Conservation (phyloP, 768 basidiomycete species). For the Podaxis mareebaensis region DNA sequence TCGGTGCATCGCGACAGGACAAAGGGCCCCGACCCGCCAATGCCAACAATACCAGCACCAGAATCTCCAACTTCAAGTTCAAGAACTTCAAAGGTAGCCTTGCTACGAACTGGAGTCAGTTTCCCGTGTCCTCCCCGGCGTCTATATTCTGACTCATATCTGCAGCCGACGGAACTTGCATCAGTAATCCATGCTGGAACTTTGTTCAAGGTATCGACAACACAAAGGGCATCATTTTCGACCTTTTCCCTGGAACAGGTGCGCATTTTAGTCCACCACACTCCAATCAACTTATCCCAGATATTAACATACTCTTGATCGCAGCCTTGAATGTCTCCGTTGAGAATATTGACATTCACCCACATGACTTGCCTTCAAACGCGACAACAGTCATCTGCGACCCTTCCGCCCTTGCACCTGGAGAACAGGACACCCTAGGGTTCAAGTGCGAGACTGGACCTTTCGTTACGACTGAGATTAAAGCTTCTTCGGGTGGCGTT, state of each 20-base stretch:
- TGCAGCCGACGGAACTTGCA: slow-evolving; percentile 38
- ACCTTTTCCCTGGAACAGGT: slow-evolving; percentile 37
- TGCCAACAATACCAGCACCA: slow-evolving; percentile 34
- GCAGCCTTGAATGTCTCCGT: slow-evolving; percentile 30
- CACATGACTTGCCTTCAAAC: slow-evolving; percentile 22
- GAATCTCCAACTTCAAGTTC: slow-evolving; percentile 34
- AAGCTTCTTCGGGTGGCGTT: background rate
- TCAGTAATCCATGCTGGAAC: slow-evolving; percentile 41
- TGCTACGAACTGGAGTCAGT: slow-evolving; percentile 38
- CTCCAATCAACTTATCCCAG: background rate
- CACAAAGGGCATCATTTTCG: slow-evolving; percentile 37
- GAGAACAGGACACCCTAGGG: slow-evolving; percentile 30
- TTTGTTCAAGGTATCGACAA: slow-evolving; percentile 34
- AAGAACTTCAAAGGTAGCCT: slow-evolving; percentile 37
- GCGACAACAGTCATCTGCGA: slow-evolving; percentile 33
- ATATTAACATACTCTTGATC: background rate
- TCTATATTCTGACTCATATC: background rate
- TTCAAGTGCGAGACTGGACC: slow-evolving; percentile 33
- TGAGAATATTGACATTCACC: slow-evolving; percentile 28
- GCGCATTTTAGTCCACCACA: background rate
- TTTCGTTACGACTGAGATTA: slow-evolving; percentile 22
- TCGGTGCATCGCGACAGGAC: slow-evolving; percentile 22
- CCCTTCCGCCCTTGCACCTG: slow-evolving; percentile 26
- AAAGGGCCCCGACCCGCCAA: slow-evolving; percentile 34
- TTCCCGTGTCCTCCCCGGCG: background rate